phyloP scores from a whole-genome alignment of 176 grass and related monocot genomes.

The Thinopyrum elongatum region DNA sequence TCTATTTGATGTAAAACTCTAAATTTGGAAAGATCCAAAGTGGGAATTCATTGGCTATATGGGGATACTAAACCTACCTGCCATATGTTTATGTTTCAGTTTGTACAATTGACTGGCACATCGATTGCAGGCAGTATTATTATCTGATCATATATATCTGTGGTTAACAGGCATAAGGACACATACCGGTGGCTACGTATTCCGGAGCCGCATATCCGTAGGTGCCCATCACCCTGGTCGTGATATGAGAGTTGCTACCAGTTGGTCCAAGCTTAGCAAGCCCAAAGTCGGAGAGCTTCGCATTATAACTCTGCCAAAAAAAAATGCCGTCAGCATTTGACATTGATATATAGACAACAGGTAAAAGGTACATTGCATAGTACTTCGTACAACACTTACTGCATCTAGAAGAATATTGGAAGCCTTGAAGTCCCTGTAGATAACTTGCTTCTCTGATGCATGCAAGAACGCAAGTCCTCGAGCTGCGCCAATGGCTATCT shows the following conservation, averaged over 20 bases:
- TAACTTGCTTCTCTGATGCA: conserved; percentile 77
- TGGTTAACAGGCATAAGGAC: background rate
- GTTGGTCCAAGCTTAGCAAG: conserved; percentile 83
- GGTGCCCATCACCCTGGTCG: conserved; percentile 90
- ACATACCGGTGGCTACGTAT: conserved; percentile 90
- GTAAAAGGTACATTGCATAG: background rate
- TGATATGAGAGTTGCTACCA: conserved; percentile 82
- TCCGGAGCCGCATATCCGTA: conserved; percentile 90
- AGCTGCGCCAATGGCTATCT: conserved; percentile 67
- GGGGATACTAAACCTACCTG: no score
- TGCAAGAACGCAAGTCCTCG: conserved; percentile 75
- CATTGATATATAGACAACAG: background rate
- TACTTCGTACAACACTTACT: conserved; percentile 30
- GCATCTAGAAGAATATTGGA: conserved; percentile 75
- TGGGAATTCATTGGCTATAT: background rate
- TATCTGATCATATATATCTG: background rate
- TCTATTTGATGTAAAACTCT: background rate
- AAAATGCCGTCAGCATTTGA: background rate
- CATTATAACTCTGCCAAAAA: conserved; percentile 62
- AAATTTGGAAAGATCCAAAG: background rate
- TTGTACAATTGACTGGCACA: no score
- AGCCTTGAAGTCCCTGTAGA: conserved; percentile 77
- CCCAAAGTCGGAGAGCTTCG: conserved; percentile 94
- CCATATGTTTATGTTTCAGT: no score
- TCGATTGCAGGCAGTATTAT: no score